A percentile compares a stretch with the other conserved stretches of the same genome.
phyloP scores from a whole-genome alignment of 768 basidiomycete species.

The Podaxis sp. region DNA sequence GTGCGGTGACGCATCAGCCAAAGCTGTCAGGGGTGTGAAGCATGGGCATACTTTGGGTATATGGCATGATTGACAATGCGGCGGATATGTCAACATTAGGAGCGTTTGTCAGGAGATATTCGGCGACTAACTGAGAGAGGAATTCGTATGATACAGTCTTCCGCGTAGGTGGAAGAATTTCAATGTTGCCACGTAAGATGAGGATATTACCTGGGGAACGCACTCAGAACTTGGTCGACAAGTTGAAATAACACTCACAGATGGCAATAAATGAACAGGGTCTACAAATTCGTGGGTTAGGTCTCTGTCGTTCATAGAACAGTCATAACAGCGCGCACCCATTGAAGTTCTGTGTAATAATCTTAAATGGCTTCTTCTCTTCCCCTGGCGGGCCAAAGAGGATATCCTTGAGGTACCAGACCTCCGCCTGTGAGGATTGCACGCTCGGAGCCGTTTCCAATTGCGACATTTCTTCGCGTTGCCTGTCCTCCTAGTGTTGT shows the following conservation, averaged over 20 bases:
- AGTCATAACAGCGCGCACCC: constrained; percentile 50
- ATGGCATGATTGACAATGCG: constrained; percentile 74
- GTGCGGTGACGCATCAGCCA: constrained; percentile 4
- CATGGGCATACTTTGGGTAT: constrained; percentile 64
- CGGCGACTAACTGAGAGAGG: constrained; percentile 80
- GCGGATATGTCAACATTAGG: constrained; percentile 65
- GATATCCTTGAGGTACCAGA: constrained; percentile 79
- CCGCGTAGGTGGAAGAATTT: constrained; percentile 66
- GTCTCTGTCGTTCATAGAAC: neutral
- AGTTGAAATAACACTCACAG: constrained; percentile 45
- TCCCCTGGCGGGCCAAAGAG: constrained; percentile 39
- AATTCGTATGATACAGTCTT: constrained; percentile 80
- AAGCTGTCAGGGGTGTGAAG: neutral
- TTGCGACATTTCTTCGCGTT: neutral
- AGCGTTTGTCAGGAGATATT: constrained; percentile 67
- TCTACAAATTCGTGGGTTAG: constrained; percentile 35
- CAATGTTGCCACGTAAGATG: constrained; percentile 79
- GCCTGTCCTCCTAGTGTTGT: neutral
- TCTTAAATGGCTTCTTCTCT: constrained; percentile 41
- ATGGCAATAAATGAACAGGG: constrained; percentile 93
- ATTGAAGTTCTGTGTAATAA: constrained; percentile 84
- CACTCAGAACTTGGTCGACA: constrained; percentile 6
- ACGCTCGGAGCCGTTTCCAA: constrained; percentile 26
- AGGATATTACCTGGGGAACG: constrained; percentile 73
- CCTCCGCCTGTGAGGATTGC: constrained; percentile 51